Evolutionary conservation across 2,329 filamentous ascomycete species (phyloP).

Genomic region (Aureobasidium sp.): DNA sequence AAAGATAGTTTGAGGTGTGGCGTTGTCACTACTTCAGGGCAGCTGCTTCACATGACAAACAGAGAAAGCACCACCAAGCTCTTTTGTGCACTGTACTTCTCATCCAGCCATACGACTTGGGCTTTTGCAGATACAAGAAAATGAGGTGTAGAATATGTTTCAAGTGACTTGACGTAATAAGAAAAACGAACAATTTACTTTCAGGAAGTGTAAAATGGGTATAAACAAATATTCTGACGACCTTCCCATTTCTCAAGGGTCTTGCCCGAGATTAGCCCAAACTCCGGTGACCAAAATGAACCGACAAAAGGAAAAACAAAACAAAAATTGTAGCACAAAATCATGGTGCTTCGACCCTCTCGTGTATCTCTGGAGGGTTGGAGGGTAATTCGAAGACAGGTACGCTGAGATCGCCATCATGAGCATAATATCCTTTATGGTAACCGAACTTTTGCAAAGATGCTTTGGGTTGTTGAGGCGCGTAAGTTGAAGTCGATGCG

Average conservation of each 20-base stretch:
- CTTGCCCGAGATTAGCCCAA: slow-evolving; percentile 5
- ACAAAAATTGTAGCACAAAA: not conserved
- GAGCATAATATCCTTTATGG: slow-evolving; percentile 1
- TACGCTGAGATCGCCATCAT: not conserved
- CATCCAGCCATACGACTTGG: not conserved
- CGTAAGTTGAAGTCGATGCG: not conserved
- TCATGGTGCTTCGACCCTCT: slow-evolving; percentile 12
- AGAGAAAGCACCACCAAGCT: too few species aligned
- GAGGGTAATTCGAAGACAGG: slow-evolving; percentile 10
- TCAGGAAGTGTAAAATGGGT: not conserved
- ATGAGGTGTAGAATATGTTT: not conserved
- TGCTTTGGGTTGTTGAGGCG: not conserved
- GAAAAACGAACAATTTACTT: not conserved
- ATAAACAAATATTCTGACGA: not conserved
- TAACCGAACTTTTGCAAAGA: not conserved
- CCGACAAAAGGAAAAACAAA: not conserved
- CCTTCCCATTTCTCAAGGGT: not conserved
- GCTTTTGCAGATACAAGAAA: not conserved
- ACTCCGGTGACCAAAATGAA: not conserved
- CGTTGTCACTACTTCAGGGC: not conserved
- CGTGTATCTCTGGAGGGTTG: not conserved
- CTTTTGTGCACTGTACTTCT: too few species aligned
- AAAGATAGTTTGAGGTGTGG: not conserved
- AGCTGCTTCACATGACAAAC: not conserved
- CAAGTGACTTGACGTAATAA: not conserved